Base-by-base conservation (phyloP, 495 filamentous ascomycete species). In the Aspergillus sclerotioniger region DNA sequence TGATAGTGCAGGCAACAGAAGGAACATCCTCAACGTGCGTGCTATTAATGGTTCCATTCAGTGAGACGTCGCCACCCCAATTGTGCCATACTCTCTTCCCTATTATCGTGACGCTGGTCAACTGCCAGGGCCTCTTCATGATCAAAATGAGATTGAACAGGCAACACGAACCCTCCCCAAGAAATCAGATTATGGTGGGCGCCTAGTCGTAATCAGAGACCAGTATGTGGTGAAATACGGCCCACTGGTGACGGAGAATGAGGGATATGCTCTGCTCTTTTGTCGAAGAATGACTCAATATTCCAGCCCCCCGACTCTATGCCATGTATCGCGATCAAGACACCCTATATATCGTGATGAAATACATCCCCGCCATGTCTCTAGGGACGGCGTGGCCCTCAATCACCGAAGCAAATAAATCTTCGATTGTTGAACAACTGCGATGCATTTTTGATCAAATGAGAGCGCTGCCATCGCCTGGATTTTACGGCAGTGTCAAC, bases 371-470 rank as follows among this genome's bases (percentile, higher is more conserved):
- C 41, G 37, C 53, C 41, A 61, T 65, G 54, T 54, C 55, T 41
- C 47, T 61, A 28, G 52, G 54, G 31, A 37, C 15, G 28, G 52
- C 29, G 25, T 58, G 68, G 68, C 50, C 62, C 37, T 56, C 53
- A 25, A 51, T 70, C 46, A 59, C 53, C 17, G 57, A 65, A 29
- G 56, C 43, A 41, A 67, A 68, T 50, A 71, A 70, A 63, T 16
- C 59, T 45, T 43, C 50, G 45, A 63, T 70, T 54, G 41, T 58
- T 44, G 17, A 46, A 41, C 51, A 66, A 60, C 51, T 69, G 8
- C 60, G 61, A 58, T 61, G 33, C 39, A 59, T 69, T 52, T 68
- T 70, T 43, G 62, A 66, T 54, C 54, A 66, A 19, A 66, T 74
- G 37, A 63, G 71, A 55, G 43, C 56, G 55, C 55, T 72, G 35